Evolutionary conservation across 306 rosid species (phyloP), one percentile per base, ranked within the genome.

Genomic region (Inga leiocalycina): DNA sequence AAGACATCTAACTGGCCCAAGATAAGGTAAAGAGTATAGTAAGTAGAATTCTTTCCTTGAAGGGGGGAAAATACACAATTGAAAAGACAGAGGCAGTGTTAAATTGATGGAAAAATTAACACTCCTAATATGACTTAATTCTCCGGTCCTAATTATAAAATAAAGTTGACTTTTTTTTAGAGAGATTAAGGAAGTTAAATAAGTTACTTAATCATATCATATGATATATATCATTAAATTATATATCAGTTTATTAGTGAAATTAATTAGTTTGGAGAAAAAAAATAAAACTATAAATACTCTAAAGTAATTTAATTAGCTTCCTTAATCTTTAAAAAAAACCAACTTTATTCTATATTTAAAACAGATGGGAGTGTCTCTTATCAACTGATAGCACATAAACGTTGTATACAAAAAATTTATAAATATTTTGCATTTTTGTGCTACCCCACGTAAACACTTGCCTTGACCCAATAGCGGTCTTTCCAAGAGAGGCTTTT

Each of bases 381-480:
- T 17, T 27, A 41, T 41, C 56, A 83, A 75, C 15, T 4, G 12
- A 16, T 48, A 6, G 71, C 13, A 20, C 68, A 66, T 70, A 39
- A 44, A 37, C 57, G 3, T 20, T 46, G 13, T 46, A 43, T 7
- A 4, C 4, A 20, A 8, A 51, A 67, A 52, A 67, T 2, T 1
- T 6, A 12, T 46, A 17, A 81, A 54, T 52, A 78, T 24, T 37
- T 13, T 62, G 61, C 71, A 82, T 81, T 56, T 80, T 35, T 10
- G 57, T 82, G 54, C 24, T 32, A 79, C 24, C 77, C 76, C 66
- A 19, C 14, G 74, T 73, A 85, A 88, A 86, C 79, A 95, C 97
- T 89, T 88, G 86, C 99, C 99, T 96, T 96, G 80, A 94, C 91
- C 99, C 99, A 96, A 82, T 94, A 96, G 10, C 98, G 97, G 62